These are phyloP conservation scores for Clarireedia hainanense DNA, from an alignment of 2,329 filamentous ascomycete species.

Conservation along the genomic window DNA sequence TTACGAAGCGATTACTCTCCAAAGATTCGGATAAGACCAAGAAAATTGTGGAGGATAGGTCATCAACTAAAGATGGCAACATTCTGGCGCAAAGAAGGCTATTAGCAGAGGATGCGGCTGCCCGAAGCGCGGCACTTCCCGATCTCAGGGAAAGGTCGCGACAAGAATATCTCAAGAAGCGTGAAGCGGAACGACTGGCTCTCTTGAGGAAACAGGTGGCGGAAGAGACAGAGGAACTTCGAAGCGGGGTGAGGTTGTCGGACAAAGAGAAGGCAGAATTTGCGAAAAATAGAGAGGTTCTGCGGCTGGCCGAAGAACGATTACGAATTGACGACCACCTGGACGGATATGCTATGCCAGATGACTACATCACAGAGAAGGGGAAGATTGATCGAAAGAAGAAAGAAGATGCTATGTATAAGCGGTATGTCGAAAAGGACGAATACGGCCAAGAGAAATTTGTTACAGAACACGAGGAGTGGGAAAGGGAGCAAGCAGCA, in stretches of 20 bases:
- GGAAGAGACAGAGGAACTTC: conserved; percentile 76
- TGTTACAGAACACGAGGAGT: conserved; percentile 90
- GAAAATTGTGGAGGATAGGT: conserved; percentile 55
- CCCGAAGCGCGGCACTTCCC: conserved; percentile 63
- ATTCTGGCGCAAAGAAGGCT: conserved; percentile 53
- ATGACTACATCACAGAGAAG: conserved; percentile 91
- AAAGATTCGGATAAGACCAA: conserved; percentile 66
- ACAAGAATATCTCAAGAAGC: conserved; percentile 89
- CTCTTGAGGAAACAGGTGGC: conserved; percentile 84
- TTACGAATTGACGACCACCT: conserved; percentile 82
- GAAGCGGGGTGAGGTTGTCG: conserved; percentile 66
- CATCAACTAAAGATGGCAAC: conserved; percentile 44
- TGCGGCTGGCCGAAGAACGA: conserved; percentile 72
- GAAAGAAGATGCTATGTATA: conserved; percentile 86
- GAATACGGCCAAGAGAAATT: conserved; percentile 83
- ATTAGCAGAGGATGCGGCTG: conserved; percentile 58
- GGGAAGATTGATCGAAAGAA: conserved; percentile 80
- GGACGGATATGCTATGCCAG: conserved; percentile 87
- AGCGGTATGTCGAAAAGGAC: conserved; percentile 80
- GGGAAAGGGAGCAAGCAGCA: conserved; percentile 82
- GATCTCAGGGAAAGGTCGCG: conserved; percentile 77
- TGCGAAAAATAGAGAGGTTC: conserved; percentile 74
- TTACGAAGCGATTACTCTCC: conserved; percentile 65
- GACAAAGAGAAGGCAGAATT: conserved; percentile 68
- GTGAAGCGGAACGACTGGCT: conserved; percentile 77